A percentile compares a stretch with the other conserved stretches of the same genome.
These are phyloP conservation scores for Yarrowia porcina DNA, from an alignment of 805 yeast genomes.

Conservation along the genomic window DNA sequence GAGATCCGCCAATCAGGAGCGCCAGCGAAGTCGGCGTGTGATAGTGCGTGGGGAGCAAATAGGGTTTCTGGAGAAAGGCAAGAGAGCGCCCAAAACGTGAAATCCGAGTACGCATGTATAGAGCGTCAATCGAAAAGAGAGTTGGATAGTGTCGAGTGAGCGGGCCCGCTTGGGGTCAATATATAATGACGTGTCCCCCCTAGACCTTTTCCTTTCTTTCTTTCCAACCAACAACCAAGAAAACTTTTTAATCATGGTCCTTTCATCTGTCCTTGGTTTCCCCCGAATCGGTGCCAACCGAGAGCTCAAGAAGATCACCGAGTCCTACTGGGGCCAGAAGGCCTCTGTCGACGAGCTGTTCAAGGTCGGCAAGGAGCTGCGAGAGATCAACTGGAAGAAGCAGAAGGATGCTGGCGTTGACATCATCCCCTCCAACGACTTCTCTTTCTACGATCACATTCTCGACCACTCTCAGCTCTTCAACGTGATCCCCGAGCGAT, in stretches of 20 bases:
- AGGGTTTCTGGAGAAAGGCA: conserved; percentile 8
- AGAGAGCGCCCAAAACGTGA: conserved; percentile 10
- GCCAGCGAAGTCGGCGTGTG: conserved; percentile 23
- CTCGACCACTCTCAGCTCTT: conserved; percentile 87
- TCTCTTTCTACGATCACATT: conserved; percentile 97
- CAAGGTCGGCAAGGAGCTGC: conserved; percentile 90
- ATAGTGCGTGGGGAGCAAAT: not conserved
- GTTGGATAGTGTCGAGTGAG: no score
- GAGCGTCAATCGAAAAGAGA: no score
- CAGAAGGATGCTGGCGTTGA: conserved; percentile 98
- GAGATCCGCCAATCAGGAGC: conserved; percentile 2
- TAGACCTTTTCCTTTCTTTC: not conserved
- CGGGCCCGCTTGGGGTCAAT: no score
- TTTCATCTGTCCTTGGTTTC: conserved; percentile 97
- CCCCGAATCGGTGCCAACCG: conserved; percentile 99
- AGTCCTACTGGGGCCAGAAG: conserved; percentile 98
- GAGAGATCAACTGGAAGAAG: conserved; percentile 96
- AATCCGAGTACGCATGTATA: not conserved
- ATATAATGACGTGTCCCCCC: conserved; percentile 5
- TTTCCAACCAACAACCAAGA: not conserved
- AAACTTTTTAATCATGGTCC: conserved; percentile 71
- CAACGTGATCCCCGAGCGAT: conserved; percentile 96
- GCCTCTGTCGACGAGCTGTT: conserved; percentile 79
- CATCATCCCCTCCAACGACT: conserved; percentile 94
- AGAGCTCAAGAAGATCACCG: conserved; percentile 98